These are phyloP conservation scores for Pezizomycotina sp. DNA, from an alignment of 2,329 filamentous ascomycete species.

Conservation along the genomic window DNA sequence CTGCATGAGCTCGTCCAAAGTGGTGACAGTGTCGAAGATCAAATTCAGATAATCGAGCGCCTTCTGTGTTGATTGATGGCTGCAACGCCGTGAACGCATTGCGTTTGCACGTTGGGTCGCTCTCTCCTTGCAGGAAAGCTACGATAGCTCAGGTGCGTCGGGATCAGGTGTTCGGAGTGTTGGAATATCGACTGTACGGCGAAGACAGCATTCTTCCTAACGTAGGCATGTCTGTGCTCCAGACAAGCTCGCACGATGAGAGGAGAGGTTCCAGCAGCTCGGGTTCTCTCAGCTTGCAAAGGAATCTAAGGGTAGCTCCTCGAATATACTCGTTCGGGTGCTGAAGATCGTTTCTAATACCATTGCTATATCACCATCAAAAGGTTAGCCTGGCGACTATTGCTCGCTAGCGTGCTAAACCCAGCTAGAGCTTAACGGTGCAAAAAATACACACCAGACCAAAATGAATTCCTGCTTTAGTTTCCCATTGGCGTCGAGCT, in stretches of 20 bases:
- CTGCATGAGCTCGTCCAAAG: conserved; percentile 84
- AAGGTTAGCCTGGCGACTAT: conserved; percentile 10
- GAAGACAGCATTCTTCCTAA: conserved; percentile 95
- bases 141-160: conserved; percentile 87
- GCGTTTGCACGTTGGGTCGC: conserved; percentile 87
- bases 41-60: conserved; percentile 73
- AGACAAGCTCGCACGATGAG: conserved; percentile 83
- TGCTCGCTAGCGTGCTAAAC: conserved; percentile 1
- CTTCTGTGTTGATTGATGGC: conserved; percentile 87
- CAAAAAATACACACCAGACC: conserved; percentile 55
- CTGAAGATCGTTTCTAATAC: conserved; percentile 91
- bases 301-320: conserved; percentile 92
- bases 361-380: conserved; percentile 51
- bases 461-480: conserved; percentile 99
- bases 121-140: conserved; percentile 77
- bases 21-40: conserved; percentile 84
- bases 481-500: conserved; percentile 81
- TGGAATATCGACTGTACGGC: conserved; percentile 83
- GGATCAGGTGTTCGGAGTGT: conserved; percentile 80
- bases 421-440: background rate
- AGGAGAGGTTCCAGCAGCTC: conserved; percentile 93
- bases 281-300: conserved; percentile 87
- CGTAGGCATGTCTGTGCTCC: conserved; percentile 91
- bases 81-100: conserved; percentile 87
- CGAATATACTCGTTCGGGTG: conserved; percentile 97